Percentiles rank a stretch among this genome's conserved stretches.
Evolutionary conservation across 495 filamentous ascomycete genomes (phyloP).

Genomic region (Trichoderma gamsii): DNA sequence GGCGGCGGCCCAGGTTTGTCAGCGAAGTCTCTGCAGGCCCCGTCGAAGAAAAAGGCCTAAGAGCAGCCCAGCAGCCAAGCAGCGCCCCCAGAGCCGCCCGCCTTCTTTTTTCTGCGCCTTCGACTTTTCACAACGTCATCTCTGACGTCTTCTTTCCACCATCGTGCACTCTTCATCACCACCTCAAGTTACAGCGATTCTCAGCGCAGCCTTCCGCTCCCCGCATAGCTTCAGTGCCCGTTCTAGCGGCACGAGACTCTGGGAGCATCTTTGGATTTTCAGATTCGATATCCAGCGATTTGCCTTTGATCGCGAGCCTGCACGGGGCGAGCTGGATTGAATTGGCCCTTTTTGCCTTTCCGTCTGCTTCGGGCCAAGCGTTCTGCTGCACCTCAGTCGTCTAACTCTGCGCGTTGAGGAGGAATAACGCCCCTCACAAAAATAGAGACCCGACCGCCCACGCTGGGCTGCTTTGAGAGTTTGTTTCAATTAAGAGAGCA

Average conservation of each 20-base stretch:
- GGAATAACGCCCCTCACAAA: not conserved
- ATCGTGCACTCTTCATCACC: slow-evolving; percentile 12
- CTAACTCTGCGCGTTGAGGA: not conserved
- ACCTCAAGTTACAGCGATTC: slow-evolving; percentile 8
- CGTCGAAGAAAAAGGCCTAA: not conserved
- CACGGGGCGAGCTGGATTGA: not conserved
- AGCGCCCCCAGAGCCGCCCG: slow-evolving; percentile 14
- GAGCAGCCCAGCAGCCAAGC: slow-evolving; percentile 1
- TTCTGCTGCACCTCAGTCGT: not conserved
- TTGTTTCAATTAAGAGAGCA: not conserved
- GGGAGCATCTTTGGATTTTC: not conserved
- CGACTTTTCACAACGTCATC: slow-evolving; percentile 16
- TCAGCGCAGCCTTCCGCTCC: not conserved
- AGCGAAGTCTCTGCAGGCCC: slow-evolving; percentile 14
- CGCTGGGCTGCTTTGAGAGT: slow-evolving; percentile 2
- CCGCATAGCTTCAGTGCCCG: not conserved
- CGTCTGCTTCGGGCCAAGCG: not conserved
- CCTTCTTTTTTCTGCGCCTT: slow-evolving; percentile 18
- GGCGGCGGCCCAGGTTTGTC: slow-evolving; percentile 6
- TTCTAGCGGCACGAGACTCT: not conserved
- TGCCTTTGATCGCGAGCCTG: not conserved
- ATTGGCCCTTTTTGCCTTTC: slow-evolving; percentile 6
- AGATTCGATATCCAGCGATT: slow-evolving; percentile 1
- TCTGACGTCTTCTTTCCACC: slow-evolving; percentile 17
- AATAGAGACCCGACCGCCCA: not conserved